Evolutionary conservation across 768 basidiomycete genomes (phyloP).

Genomic region (Mycena indigotica): DNA sequence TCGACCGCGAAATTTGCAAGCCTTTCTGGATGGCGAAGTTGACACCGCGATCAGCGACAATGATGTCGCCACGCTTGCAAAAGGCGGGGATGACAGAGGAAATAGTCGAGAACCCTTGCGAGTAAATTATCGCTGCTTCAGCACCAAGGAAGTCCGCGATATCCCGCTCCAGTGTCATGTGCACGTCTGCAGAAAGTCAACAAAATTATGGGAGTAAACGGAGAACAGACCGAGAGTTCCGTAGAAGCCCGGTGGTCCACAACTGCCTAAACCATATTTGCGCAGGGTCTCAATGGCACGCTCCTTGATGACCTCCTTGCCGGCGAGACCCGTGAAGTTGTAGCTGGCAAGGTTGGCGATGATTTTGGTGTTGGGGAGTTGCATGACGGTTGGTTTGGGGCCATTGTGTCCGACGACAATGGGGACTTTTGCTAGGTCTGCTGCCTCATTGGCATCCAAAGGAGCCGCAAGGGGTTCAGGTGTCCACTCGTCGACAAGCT

Average conservation of each 20-base stretch:
- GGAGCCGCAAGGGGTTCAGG: constrained; percentile 82
- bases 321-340: constrained; percentile 90
- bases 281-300: constrained; percentile 80
- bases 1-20: constrained; percentile 88
- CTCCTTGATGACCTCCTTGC: constrained; percentile 85
- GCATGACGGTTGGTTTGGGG: constrained; percentile 77
- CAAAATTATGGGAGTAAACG: constrained; percentile 8
- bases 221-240: constrained; percentile 80
- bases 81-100: constrained; percentile 96
- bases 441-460: constrained; percentile 57
- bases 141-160: constrained; percentile 90
- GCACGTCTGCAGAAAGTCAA: constrained; percentile 66
- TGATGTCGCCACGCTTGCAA: constrained; percentile 95
- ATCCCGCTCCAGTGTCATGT: constrained; percentile 84
- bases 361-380: constrained; percentile 58
- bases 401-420: constrained; percentile 80
- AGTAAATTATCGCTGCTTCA: constrained; percentile 88
- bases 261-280: constrained; percentile 91
- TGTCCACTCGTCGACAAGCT: constrained; percentile 92
- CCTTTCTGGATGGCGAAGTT: constrained; percentile 97
- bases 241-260: constrained; percentile 97
- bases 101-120: constrained; percentile 90
- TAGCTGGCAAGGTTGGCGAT: constrained; percentile 85
- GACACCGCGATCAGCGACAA: constrained; percentile 96
- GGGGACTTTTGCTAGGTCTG: constrained; percentile 75